Evolutionary conservation across 2,329 filamentous ascomycete species (phyloP).

Genomic region (Diaporthe vexans): DNA sequence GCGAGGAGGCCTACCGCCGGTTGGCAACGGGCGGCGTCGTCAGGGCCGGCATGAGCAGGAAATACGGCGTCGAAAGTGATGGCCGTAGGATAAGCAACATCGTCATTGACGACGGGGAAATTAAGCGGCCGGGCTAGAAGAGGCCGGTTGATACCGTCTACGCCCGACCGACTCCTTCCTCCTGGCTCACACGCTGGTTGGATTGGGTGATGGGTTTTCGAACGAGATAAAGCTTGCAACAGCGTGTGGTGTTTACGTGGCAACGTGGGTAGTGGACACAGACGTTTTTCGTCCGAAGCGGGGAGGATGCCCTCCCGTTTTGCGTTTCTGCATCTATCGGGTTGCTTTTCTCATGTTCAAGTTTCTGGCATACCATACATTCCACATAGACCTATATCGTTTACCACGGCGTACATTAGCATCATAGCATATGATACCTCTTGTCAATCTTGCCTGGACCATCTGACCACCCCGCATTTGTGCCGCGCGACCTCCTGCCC

Average conservation of each 20-base stretch:
- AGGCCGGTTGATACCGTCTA: not conserved
- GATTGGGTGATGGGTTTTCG: not conserved
- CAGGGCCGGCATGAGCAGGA: conserved; percentile 80
- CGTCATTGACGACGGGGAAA: conserved; percentile 66
- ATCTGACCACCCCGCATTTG: too few species aligned
- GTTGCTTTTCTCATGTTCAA: not conserved
- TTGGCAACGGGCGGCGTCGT: conserved; percentile 68
- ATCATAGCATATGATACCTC: conserved; percentile 23
- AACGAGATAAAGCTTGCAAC: not conserved
- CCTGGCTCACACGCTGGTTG: not conserved
- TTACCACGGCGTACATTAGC: conserved; percentile 23
- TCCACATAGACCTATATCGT: conserved; percentile 13
- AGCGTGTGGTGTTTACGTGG: not conserved
- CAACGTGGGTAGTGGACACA: not conserved
- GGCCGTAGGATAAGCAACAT: conserved; percentile 85
- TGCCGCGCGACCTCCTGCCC: not conserved
- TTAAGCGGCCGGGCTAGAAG: conserved; percentile 12
- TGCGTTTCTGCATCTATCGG: not conserved
- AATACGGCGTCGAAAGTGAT: conserved; percentile 86
- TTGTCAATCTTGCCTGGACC: not conserved
- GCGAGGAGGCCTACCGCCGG: conserved; percentile 73
- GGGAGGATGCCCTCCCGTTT: not conserved
- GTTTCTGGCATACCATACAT: not conserved
- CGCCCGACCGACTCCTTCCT: too few species aligned
- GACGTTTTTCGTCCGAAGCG: not conserved